Conservation (phyloP, 495 filamentous ascomycete species). For the Aspergillus affinis region DNA sequence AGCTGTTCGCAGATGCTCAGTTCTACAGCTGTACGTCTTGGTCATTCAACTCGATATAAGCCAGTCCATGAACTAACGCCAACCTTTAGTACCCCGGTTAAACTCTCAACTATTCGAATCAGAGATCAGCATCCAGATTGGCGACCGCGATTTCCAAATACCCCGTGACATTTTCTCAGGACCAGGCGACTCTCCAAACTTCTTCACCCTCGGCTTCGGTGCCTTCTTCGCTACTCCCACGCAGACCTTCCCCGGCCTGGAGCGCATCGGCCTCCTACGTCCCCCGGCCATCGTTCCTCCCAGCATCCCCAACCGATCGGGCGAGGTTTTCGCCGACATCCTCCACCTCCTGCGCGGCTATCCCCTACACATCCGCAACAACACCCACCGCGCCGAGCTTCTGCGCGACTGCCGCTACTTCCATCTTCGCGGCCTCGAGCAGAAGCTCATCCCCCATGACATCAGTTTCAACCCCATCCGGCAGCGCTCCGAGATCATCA, state of each 20-base stretch:
- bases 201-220: slow-evolving; percentile 90
- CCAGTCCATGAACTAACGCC: slow-evolving; percentile 10
- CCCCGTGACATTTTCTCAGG: slow-evolving; percentile 82
- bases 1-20: slow-evolving; percentile 90
- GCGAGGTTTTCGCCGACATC: slow-evolving; percentile 77
- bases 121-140: slow-evolving; percentile 87
- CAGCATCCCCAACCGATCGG: slow-evolving; percentile 73
- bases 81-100: slow-evolving; percentile 70
- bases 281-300: slow-evolving; percentile 86
- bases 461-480: slow-evolving; percentile 74
- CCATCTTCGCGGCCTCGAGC: slow-evolving; percentile 87
- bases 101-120: slow-evolving; percentile 94
- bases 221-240: slow-evolving; percentile 80
- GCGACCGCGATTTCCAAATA: slow-evolving; percentile 81
- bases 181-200: slow-evolving; percentile 89
- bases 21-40: slow-evolving; percentile 75
- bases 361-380: slow-evolving; percentile 71
- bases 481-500: slow-evolving; percentile 69
- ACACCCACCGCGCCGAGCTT: slow-evolving; percentile 74
- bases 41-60: background rate
- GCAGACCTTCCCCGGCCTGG: slow-evolving; percentile 84
- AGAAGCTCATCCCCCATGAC: slow-evolving; percentile 76
- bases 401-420: slow-evolving; percentile 90
- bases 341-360: slow-evolving; percentile 90
- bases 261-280: slow-evolving; percentile 76